Evolutionary conservation across 495 filamentous ascomycete genomes (phyloP), one percentile per base, ranked within the genome.

Genomic region (Trichoderma reesei): DNA sequence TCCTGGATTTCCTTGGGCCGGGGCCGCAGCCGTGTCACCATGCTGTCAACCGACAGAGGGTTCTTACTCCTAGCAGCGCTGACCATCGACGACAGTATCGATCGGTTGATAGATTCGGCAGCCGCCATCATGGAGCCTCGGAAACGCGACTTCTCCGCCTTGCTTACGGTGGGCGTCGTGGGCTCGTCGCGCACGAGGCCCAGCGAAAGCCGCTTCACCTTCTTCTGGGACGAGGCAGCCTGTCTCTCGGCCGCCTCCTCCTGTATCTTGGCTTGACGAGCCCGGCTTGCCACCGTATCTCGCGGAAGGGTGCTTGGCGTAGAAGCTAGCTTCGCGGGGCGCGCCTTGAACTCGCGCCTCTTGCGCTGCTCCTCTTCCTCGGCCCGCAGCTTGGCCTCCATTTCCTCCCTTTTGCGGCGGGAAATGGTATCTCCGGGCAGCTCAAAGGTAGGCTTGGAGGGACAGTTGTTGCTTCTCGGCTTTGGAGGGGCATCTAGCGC

Each of bases 351-450:
- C 59, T 82, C 78, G 31, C 82, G 75, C 59, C 82, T 72, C 72
- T 80, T 78, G 42, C 76, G 76, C 66, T 82, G 83, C 66, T 82
- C 82, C 69, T 86, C 84, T 66, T 86, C 83, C 68, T 84, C 80
- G 4, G 80, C 77, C 65, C 80, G 83, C 59, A 84, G 72, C 60
- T 83, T 81, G 62, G 87, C 85, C 68, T 91, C 88, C 33, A 78
- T 80, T 61, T 84, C 81, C 67, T 87, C 88, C 69, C 82, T 82
- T 64, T 89, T 84, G 62, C 83, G 85, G 9, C 84, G 85, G 31
- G 88, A 87, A 39, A 91, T 77, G 34, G 85, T 88, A 64, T 91
- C 89, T 39, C 89, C 88, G 0, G 88, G 86, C 31, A 92, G 78
- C 69, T 87, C 83, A 70, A 91, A 92, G 18, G 75, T 82, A 11